A percentile compares a stretch with the other conserved stretches of the same genome.
Conservation (phyloP, 2,329 filamentous ascomycete species). For the Botryotinia calthae region DNA sequence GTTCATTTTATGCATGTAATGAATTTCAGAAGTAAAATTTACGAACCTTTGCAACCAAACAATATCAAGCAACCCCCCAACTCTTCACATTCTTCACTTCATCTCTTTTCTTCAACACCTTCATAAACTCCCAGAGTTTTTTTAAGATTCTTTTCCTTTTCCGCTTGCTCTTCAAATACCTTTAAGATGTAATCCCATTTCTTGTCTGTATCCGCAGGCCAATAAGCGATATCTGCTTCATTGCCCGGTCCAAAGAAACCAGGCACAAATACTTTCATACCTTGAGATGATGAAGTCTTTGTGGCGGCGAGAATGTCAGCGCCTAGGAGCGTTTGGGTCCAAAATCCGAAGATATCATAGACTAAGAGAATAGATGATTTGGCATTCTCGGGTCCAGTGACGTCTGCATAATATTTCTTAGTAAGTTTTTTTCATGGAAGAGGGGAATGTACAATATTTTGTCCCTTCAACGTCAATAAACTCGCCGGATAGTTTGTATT, state of each 20-base stretch:
- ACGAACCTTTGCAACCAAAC: slow-evolving; percentile 64
- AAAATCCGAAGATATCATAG: slow-evolving; percentile 68
- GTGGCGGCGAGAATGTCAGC: slow-evolving; percentile 58
- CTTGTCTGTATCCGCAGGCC: slow-evolving; percentile 24
- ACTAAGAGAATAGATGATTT: slow-evolving; percentile 59
- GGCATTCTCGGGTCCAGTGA: slow-evolving; percentile 45
- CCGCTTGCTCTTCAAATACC: slow-evolving; percentile 27
- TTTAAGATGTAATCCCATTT: slow-evolving; percentile 30
- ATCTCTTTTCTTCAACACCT: slow-evolving; percentile 19
- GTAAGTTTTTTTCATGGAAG: background rate
- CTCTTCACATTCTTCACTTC: slow-evolving; percentile 26
- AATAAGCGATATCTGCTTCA: slow-evolving; percentile 23
- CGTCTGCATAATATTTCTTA: slow-evolving; percentile 38
- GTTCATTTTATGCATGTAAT: too few species aligned
- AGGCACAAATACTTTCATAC: slow-evolving; percentile 81
- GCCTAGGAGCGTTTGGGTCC: slow-evolving; percentile 65
- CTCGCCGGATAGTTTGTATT: background rate
- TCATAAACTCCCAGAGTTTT: slow-evolving; percentile 20
- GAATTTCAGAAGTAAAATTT: background rate
- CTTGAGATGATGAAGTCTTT: slow-evolving; percentile 42
- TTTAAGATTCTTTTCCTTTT: slow-evolving; percentile 21
- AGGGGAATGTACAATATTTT: background rate
- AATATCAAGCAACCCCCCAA: slow-evolving; percentile 44
- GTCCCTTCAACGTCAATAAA: background rate
- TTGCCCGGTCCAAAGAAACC: slow-evolving; percentile 75